phyloP scores from a whole-genome alignment of 2,329 filamentous ascomycete species.

The Neofusicoccum ribis region DNA sequence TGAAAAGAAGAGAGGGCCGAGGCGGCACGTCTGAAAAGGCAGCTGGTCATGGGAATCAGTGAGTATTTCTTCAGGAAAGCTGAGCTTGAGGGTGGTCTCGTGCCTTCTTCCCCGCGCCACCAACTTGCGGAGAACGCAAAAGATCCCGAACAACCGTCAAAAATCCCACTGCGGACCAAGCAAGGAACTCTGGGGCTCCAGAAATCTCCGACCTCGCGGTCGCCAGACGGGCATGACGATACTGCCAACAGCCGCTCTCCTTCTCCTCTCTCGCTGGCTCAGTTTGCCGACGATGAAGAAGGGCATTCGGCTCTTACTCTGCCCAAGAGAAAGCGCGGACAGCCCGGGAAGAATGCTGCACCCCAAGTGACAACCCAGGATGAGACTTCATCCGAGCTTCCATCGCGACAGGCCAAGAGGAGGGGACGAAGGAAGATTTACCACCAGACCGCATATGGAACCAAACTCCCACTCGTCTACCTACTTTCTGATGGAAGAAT shows the following conservation, averaged over 20 bases:
- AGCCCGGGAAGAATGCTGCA: not conserved
- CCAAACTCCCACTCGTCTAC: not conserved
- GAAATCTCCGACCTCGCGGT: no score
- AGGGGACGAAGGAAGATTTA: not conserved
- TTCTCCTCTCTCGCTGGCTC: no score
- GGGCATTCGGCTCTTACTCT: not conserved
- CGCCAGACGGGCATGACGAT: no score
- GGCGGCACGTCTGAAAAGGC: not conserved
- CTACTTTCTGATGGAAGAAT: not conserved
- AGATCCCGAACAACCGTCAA: not conserved
- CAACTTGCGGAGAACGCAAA: not conserved
- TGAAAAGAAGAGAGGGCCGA: not conserved
- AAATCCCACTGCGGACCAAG: no score
- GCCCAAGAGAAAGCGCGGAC: not conserved
- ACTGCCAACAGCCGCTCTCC: no score
- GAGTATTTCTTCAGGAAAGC: constrained; percentile 1
- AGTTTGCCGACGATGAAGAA: no score
- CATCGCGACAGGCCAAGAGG: not conserved
- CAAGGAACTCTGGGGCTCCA: no score
- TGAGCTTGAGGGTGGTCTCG: not conserved
- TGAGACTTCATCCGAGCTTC: not conserved
- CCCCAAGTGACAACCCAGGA: not conserved
- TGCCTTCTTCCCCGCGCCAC: not conserved
- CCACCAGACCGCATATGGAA: not conserved
- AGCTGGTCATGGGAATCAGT: not conserved